Evolutionary conservation across 352 stramenopile species (phyloP).

Genomic region (Pythium oligandrum): DNA sequence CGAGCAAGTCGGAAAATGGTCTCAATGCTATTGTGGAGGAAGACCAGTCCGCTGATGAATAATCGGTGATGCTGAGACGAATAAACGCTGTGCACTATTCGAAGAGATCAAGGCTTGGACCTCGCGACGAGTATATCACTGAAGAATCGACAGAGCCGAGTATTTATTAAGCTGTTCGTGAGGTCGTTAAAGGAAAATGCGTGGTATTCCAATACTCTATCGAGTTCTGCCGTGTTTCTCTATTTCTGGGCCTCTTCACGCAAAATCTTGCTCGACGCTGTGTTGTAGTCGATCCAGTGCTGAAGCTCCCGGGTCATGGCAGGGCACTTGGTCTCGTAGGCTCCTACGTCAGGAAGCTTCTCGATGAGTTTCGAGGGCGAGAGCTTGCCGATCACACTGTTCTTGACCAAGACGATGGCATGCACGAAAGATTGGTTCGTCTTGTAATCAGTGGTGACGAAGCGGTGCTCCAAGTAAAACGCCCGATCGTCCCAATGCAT

Average conservation of each 20-base stretch:
- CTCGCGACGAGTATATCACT: slow-evolving; percentile 5
- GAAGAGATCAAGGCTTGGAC: not conserved
- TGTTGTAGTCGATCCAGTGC: slow-evolving; percentile 74
- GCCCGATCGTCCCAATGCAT: slow-evolving; percentile 76
- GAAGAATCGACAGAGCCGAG: slow-evolving; percentile 3
- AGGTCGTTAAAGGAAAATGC: too few species aligned
- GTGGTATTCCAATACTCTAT: too few species aligned
- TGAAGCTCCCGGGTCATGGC: slow-evolving; percentile 44
- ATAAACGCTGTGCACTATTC: not conserved
- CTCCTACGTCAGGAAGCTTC: slow-evolving; percentile 35
- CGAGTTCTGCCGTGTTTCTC: too few species aligned
- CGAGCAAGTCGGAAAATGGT: slow-evolving; percentile 36
- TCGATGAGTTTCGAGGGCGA: slow-evolving; percentile 53
- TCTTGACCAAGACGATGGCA: slow-evolving; percentile 86
- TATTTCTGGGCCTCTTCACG: slow-evolving; percentile 18
- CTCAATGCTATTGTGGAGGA: slow-evolving; percentile 76
- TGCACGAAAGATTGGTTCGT: slow-evolving; percentile 54
- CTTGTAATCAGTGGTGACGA: slow-evolving; percentile 39
- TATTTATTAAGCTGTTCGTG: too few species aligned
- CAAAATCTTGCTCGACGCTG: slow-evolving; percentile 65
- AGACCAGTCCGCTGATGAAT: slow-evolving; percentile 46
- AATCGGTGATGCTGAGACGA: not conserved
- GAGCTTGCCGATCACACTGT: slow-evolving; percentile 68
- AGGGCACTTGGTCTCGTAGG: slow-evolving; percentile 28
- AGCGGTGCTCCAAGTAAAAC: slow-evolving; percentile 86